These are phyloP conservation scores for Westerdykella aurantiaca DNA, from an alignment of 2,329 filamentous ascomycete species.

Conservation along the genomic window DNA sequence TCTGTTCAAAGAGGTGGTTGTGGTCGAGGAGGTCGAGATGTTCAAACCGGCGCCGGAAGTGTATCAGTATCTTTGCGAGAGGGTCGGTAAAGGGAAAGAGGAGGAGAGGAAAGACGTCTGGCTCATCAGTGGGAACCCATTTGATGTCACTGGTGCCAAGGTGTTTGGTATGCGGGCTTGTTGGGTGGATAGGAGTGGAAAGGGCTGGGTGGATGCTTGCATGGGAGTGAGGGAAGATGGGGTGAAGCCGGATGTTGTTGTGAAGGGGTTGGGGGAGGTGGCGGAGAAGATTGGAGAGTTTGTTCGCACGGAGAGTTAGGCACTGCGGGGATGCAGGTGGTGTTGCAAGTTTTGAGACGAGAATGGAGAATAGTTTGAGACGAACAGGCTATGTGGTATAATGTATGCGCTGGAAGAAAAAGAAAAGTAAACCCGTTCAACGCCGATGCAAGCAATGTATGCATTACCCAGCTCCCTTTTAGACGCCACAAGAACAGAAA, in stretches of 20 bases:
- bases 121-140: constrained; percentile 68
- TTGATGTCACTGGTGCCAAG: constrained; percentile 63
- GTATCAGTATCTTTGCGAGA: constrained; percentile 55
- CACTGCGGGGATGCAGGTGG: too few relatives aligned
- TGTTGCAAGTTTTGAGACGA: too few relatives aligned
- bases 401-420: too few relatives aligned
- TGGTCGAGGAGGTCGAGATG: constrained; percentile 53
- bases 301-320: too few relatives aligned
- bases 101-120: constrained; percentile 47
- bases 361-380: too few relatives aligned
- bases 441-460: too few relatives aligned
- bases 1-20: constrained; percentile 50
- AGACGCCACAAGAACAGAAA: too few relatives aligned
- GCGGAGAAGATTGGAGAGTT: constrained; percentile 5
- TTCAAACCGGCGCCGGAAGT: constrained; percentile 62
- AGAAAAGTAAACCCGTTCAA: too few relatives aligned
- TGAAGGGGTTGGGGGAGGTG: constrained; percentile 54
- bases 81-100: constrained; percentile 42
- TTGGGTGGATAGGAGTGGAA: constrained; percentile 60
- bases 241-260: constrained; percentile 48
- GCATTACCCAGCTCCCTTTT: too few relatives aligned
- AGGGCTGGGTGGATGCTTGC: constrained; percentile 58
- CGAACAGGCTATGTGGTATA: too few relatives aligned
- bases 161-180: constrained; percentile 56
- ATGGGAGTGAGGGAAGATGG: constrained; percentile 41